These are phyloP conservation scores for Hypoxylon perforatum DNA, from an alignment of 495 filamentous ascomycete genomes.

Conservation along the genomic window DNA sequence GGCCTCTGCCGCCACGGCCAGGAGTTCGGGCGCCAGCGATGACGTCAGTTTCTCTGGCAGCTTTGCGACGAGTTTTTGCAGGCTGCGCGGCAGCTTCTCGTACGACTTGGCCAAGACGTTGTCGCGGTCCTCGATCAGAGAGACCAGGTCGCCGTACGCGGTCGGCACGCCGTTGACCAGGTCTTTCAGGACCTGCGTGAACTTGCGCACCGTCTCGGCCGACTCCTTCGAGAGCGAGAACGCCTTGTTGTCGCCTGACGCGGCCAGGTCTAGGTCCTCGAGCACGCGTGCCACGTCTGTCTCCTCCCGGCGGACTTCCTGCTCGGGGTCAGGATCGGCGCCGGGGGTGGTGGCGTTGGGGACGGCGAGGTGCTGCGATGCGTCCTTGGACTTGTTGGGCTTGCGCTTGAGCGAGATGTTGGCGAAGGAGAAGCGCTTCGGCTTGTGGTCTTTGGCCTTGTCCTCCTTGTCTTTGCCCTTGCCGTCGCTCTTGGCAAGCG, in stretches of 20 bases:
- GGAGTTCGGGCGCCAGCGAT: constrained; percentile 78
- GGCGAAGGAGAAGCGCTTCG: constrained; percentile 55
- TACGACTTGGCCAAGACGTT: constrained; percentile 79
- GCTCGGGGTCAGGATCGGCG: constrained; percentile 52
- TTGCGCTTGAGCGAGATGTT: constrained; percentile 41
- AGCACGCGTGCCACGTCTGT: constrained; percentile 81
- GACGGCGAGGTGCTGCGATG: constrained; percentile 21
- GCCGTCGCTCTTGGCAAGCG: background rate
- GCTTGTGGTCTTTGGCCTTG: constrained; percentile 37
- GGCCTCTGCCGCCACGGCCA: constrained; percentile 78
- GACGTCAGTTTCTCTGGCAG: constrained; percentile 84
- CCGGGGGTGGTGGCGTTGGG: constrained; percentile 17
- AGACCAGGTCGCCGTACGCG: constrained; percentile 87
- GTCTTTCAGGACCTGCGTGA: constrained; percentile 90
- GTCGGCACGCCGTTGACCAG: constrained; percentile 92
- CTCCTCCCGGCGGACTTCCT: constrained; percentile 66
- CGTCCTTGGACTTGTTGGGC: constrained; percentile 15
- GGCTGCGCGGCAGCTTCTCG: constrained; percentile 76
- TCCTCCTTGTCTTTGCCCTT: constrained; percentile 29
- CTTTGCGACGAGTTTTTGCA: constrained; percentile 88
- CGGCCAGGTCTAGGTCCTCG: constrained; percentile 55
- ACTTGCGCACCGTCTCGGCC: constrained; percentile 79
- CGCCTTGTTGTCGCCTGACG: constrained; percentile 40
- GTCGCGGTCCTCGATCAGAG: constrained; percentile 83
- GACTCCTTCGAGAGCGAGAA: constrained; percentile 86